Evolutionary conservation across 139 green algal species (phyloP), one percentile per base, ranked within the genome.

Genomic region (Yamagishiella unicocca): DNA sequence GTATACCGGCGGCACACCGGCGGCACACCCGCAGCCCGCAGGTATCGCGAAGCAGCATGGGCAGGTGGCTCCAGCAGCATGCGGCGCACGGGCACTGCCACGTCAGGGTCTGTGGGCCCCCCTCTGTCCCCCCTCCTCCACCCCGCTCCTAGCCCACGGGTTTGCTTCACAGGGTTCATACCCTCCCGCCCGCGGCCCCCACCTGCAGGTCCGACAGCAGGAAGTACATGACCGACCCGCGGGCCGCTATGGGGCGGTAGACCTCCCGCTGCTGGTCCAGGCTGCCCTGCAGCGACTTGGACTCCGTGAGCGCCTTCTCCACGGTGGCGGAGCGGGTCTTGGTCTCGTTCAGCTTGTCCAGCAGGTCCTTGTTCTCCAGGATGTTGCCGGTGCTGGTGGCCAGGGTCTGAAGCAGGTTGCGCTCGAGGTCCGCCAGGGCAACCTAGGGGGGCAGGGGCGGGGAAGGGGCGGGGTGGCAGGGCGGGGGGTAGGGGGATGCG

Each of bases 301-400:
- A 95, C 55, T 95, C 88, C 12, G 82, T 82, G 83, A 98, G 89
- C 27, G 91, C 90, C 19, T 85, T 82, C 42, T 88, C 84, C 46
- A 96, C 94, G 27, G 87, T 94, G 33, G 54, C 82, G 42, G 82
- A 86, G 70, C 95, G 94, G 43, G 86, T 87, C 90, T 97, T 97
- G 74, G 96, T 95, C 73, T 96, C 91, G 50, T 97, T 95, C 29
- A 98, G 91, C 40, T 88, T 94, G 29, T 93, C 75, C 82, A 97
- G 89, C 73, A 98, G 93, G 45, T 91, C 91, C 68, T 93, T 88
- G 87, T 98, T 96, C 68, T 97, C 95, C 55, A 97, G 91, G 45
- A 97, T 83, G 87, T 96, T 96, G 62, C 95, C 94, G 71, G n/a
- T 90, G 89, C 84, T 90, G 50, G 84, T 86, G 46, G 84, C 89